Base-by-base conservation (phyloP, 2,329 filamentous ascomycete species). In the Arthrobotrys megalospora region DNA sequence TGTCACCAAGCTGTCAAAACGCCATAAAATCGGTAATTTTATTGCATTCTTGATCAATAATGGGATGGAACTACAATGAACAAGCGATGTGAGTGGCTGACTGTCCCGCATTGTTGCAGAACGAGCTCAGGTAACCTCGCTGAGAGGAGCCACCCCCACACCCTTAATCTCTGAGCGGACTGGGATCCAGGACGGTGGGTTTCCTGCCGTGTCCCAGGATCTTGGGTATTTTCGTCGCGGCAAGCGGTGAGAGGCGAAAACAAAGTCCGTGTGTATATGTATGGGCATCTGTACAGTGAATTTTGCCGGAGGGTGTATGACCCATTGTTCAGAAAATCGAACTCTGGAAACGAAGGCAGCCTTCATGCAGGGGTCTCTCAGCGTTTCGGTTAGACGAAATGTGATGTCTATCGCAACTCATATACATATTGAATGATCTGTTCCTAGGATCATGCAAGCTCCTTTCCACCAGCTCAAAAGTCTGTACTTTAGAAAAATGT, bases 1-100 rank as follows among this genome's bases (percentile, higher is more conserved):
- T 70, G 67, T 47, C 53, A 70, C 43, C 36, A n/a, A 69, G 38
- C 45, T 71, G 67, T 64, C 67, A 71, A 71, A 71, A 64, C 67
- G 67, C 45, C 47, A 53, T 71, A 55, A 48, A 14, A 38, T 52
- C 53, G 53, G 53, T 43, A 52, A 62, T 38, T 70, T 67, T 50
- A 19, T 60, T 50, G 5, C 16, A 32, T 32, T 62, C 34, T n/a
- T 69, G 19, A 36, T 48, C 43, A 41, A 48, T 21, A 60, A 50
- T 12, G 16, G 7, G 32, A n/a, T 14, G 38, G 53, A 62, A 19
- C 11, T 16, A 32, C 32, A 28, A 2, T 5, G 24, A 2, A 28
- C 24, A 28, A 28, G 24, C 24, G 41, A 36, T 41, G 12, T 58
- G 53, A 47, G 53, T 70, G 66, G 66, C 36, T 60, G 4, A 43